Percentiles rank a stretch among this genome's conserved stretches.
phyloP scores from a whole-genome alignment of 1,139 yeast species.

The Trichomonascaceae sp. region DNA sequence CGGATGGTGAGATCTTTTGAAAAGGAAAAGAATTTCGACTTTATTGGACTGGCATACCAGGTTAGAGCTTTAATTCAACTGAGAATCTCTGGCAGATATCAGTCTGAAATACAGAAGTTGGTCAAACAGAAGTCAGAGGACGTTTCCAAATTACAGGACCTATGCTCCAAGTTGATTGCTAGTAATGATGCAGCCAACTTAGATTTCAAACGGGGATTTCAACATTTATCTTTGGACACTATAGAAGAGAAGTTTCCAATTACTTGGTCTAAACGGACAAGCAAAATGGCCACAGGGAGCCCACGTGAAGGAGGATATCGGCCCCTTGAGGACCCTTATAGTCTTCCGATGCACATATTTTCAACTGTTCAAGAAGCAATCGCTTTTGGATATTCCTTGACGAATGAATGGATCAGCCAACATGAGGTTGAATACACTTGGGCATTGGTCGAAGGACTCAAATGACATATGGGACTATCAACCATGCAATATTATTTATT shows the following conservation, averaged over 20 bases:
- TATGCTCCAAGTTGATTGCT: background rate
- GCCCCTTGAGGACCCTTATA: conserved; percentile 33
- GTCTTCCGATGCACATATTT: conserved; percentile 34
- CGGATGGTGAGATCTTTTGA: conserved; percentile 26
- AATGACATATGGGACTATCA: conserved; percentile 4
- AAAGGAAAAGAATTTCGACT: conserved; percentile 14
- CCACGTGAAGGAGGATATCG: conserved; percentile 27
- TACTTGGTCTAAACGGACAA: conserved; percentile 26
- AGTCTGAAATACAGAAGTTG: conserved; percentile 11
- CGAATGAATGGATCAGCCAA: conserved; percentile 33
- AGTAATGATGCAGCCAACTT: conserved; percentile 23
- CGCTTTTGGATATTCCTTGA: conserved; percentile 33
- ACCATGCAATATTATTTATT: conserved; percentile 1
- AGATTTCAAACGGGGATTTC: conserved; percentile 32
- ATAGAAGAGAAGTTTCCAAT: conserved; percentile 27
- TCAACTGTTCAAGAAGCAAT: conserved; percentile 38
- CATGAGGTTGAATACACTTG: conserved; percentile 25
- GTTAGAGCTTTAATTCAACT: conserved; percentile 34
- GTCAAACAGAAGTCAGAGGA: background rate
- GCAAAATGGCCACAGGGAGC: conserved; percentile 16
- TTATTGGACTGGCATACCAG: conserved; percentile 32
- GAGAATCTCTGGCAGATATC: conserved; percentile 25
- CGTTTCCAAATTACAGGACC: background rate
- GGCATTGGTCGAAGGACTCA: conserved; percentile 21
- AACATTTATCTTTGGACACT: conserved; percentile 24